Evolutionary conservation across 1,284 basidiomycete species (phyloP).

Genomic region (Malassezia obtusa): DNA sequence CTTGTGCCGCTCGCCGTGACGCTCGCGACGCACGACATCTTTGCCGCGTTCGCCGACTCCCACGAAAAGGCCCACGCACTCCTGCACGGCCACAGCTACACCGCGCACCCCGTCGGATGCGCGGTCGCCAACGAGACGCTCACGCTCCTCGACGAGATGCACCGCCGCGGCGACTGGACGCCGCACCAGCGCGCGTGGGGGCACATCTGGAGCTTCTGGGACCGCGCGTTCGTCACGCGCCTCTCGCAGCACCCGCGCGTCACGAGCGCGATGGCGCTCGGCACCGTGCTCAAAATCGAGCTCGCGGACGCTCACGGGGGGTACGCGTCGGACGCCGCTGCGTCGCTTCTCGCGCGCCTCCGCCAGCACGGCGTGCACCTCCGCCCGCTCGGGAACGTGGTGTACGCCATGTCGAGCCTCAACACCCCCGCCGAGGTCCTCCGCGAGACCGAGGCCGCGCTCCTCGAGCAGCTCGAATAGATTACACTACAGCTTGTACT

Average conservation of each 20-base stretch:
- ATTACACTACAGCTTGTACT: slow-evolving; percentile 16
- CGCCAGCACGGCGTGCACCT: slow-evolving; percentile 58
- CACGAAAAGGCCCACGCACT: slow-evolving; percentile 72
- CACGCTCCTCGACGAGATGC: slow-evolving; percentile 53
- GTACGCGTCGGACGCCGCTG: slow-evolving; percentile 31
- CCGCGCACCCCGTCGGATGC: slow-evolving; percentile 57
- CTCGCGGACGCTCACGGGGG: slow-evolving; percentile 55
- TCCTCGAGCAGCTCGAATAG: neutral
- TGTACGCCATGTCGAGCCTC: slow-evolving; percentile 87
- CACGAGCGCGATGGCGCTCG: slow-evolving; percentile 72
- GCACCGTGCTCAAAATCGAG: slow-evolving; percentile 75
- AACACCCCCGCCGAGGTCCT: slow-evolving; percentile 55
- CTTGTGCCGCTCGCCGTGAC: slow-evolving; percentile 70
- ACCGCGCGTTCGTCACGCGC: slow-evolving; percentile 59
- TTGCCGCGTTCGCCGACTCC: slow-evolving; percentile 63
- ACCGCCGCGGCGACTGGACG: slow-evolving; percentile 57
- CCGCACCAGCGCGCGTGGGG: slow-evolving; percentile 55
- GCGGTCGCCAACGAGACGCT: slow-evolving; percentile 77
- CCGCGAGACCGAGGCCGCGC: neutral
- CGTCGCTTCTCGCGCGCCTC: slow-evolving; percentile 20
- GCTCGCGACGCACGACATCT: slow-evolving; percentile 68
- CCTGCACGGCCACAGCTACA: slow-evolving; percentile 86
- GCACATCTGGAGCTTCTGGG: slow-evolving; percentile 79
- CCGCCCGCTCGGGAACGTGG: slow-evolving; percentile 79
- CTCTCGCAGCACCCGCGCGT: slow-evolving; percentile 59